Evolutionary conservation across 805 yeast genomes (phyloP), one percentile per base, ranked within the genome.

Genomic region (Zygotorulaspora sp.): DNA sequence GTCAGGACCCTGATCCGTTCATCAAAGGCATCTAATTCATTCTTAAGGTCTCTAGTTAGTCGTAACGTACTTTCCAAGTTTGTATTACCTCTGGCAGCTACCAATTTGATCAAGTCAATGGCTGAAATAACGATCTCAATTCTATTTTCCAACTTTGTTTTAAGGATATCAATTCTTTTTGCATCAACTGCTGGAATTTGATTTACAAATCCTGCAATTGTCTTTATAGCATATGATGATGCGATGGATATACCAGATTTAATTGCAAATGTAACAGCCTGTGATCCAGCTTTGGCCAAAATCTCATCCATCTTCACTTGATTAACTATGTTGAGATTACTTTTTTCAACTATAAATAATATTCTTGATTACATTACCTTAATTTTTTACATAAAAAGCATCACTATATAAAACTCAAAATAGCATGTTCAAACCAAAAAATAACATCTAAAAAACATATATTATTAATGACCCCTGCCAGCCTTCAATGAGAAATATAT

Each of bases 221-320:
- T 76, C 41, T 74, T 77, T 28, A 83, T 68, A 15, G 89, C 88
- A 61, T 76, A 83, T 0, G 82, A 76, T 0, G 88, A 77, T 0
- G 89, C 92, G 14, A 83, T 48, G 2, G 87, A 77, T 21, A 83
- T 74, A 0, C 92, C 87, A 1, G 89, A 82, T 40, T 82, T 67
- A 18, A 83, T 76, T 7, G 89, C 94, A 61, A 83, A 80, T 2
- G 86, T 73, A n/a, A 83, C 83, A 1, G 85, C 84, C 47, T 83
- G 88, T 35, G 75, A 76, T 20, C 88, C 83, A 2, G 92, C 92
- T 60, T 70, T 67, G 4, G 67, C 60, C 16, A 68, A 38, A 25
- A 66, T 28, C 21, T 68, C 69, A 47, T 68, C 73, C 72, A 68
- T 68, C 17, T 11, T 10, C 10, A 8, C 10, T 21, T 21, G 10